Base-by-base conservation (phyloP, 257 asterid species). In the Craterostigma plantagineum region DNA sequence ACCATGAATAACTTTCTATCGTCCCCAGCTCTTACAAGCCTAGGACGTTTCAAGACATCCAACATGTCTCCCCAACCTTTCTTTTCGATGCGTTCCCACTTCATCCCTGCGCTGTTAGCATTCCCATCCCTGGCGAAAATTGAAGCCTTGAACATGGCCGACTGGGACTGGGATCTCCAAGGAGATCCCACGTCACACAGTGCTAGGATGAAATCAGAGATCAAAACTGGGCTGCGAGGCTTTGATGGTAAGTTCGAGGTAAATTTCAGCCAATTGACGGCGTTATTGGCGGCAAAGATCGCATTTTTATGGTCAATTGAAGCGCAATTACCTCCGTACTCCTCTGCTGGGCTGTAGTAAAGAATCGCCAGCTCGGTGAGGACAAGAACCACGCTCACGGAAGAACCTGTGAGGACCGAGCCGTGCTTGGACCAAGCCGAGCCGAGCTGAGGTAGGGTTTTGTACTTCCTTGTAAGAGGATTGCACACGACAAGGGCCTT, bases 341-440 rank as follows among this genome's bases (percentile, higher is more conserved):
- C 48, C 10, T 63, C 61, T n/a, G n/a, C n/a, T 0, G 94, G 67
- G 1, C 6, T 23, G 30, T 70, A 87, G 42, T 81, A 87, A n/a
- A 87, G 53, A 6, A 84, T 66, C 48, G 98, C 95, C 11, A 87
- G 72, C 60, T 87, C 98, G 9, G 95, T 87, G 53, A 87, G 81
- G 12, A 87, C 83, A 3, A 87, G 58, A 14, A 87, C 92, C n/a
- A 62, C 65, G 42, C 56, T 59, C 0, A 62, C 65, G 10, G 30
- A 23, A 23, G 87, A 75, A 16, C 98, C 98, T 4, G 81, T 78
- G 11, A 87, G 27, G 41, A 87, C 98, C 1, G 93, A 77, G 50
- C 95, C 98, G 35, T 87, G 95, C 59, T 91, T 86, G 11, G 92
- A 87, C 97, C 97, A 87, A 38, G 97, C 97, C 0, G 95, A 81